A percentile compares a stretch with the other conserved stretches of the same genome.
These are phyloP conservation scores for Boechera divaricarpa DNA, from an alignment of 345 rosid species.

Conservation along the genomic window DNA sequence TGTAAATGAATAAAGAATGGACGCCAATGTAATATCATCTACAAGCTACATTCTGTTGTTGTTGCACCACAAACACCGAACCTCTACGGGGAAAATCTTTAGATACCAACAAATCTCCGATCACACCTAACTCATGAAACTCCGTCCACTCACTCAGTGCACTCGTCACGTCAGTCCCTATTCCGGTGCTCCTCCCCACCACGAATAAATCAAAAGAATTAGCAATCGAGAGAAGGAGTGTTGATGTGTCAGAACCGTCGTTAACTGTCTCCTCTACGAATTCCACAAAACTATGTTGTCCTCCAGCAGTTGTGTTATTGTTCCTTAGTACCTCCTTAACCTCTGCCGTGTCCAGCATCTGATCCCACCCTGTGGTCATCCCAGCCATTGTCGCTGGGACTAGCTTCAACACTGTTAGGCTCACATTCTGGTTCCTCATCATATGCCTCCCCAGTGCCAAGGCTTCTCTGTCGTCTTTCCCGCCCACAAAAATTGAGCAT, in stretches of 20 bases:
- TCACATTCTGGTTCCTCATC: slow-evolving; percentile 42
- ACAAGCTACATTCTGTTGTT: slow-evolving; percentile 52
- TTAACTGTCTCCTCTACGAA: slow-evolving; percentile 46
- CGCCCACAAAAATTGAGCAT: slow-evolving; percentile 59
- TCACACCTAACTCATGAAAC: slow-evolving; percentile 61
- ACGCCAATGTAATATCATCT: slow-evolving; percentile 16
- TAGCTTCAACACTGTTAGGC: slow-evolving; percentile 47
- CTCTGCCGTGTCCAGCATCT: slow-evolving; percentile 44
- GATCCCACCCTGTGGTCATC: slow-evolving; percentile 46
- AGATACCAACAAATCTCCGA: slow-evolving; percentile 71
- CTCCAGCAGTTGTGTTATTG: neutral
- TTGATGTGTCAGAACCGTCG: slow-evolving; percentile 51
- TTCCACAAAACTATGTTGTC: slow-evolving; percentile 1
- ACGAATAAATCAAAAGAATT: slow-evolving; percentile 52
- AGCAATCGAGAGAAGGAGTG: slow-evolving; percentile 45
- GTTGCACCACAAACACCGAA: slow-evolving; percentile 67
- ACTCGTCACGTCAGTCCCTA: slow-evolving; percentile 44
- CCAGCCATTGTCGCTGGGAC: neutral
- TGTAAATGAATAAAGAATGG: neutral
- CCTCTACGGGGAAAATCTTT: slow-evolving; percentile 46
- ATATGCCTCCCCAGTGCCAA: slow-evolving; percentile 58
- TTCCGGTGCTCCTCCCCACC: slow-evolving; percentile 54
- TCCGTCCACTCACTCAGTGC: slow-evolving; percentile 68
- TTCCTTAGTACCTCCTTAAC: slow-evolving; percentile 41
- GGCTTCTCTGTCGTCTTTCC: slow-evolving; percentile 69